A percentile compares a stretch with the other conserved stretches of the same genome.
These are phyloP conservation scores for Globisporangium acanthophoron DNA, from an alignment of 352 stramenopile species.

Conservation along the genomic window DNA sequence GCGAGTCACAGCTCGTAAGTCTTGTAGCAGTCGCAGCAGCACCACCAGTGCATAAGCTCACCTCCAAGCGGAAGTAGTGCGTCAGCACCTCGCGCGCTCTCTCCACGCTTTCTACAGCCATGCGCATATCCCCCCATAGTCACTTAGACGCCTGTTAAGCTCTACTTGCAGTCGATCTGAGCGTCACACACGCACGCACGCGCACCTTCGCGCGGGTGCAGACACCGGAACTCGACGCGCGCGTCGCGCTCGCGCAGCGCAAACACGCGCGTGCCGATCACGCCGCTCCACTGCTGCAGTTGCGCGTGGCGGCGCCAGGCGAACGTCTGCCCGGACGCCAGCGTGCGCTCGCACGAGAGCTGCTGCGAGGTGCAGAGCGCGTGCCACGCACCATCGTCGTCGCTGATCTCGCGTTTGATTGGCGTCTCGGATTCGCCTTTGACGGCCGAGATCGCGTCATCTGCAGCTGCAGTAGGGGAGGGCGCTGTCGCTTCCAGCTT, in stretches of 20 bases:
- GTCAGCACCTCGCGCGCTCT: conserved; percentile 45
- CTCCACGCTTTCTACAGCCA: conserved; percentile 24
- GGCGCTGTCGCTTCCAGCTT: conserved; percentile 1
- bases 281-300: conserved; percentile 39
- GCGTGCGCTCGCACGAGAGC: conserved; percentile 41
- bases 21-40: neutral
- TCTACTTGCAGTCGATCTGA: neutral
- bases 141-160: neutral
- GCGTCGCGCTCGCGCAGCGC: conserved; percentile 35
- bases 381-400: conserved; percentile 20
- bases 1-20: neutral
- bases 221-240: conserved; percentile 46
- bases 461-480: neutral
- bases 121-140: neutral
- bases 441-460: neutral
- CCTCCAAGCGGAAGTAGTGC: conserved; percentile 90
- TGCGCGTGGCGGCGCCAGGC: conserved; percentile 22
- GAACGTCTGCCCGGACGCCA: conserved; percentile 52
- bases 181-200: neutral
- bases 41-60: conserved; percentile 6
- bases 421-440: conserved; percentile 9
- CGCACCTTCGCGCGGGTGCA: conserved; percentile 55
- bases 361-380: conserved; percentile 32
- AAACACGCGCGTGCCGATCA: conserved; percentile 40
- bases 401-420: conserved; percentile 5